Percentiles rank a stretch among this genome's conserved stretches.
These are phyloP conservation scores for Agrostemma githago DNA, from an alignment of 148 eudicot genomes.

Conservation along the genomic window DNA sequence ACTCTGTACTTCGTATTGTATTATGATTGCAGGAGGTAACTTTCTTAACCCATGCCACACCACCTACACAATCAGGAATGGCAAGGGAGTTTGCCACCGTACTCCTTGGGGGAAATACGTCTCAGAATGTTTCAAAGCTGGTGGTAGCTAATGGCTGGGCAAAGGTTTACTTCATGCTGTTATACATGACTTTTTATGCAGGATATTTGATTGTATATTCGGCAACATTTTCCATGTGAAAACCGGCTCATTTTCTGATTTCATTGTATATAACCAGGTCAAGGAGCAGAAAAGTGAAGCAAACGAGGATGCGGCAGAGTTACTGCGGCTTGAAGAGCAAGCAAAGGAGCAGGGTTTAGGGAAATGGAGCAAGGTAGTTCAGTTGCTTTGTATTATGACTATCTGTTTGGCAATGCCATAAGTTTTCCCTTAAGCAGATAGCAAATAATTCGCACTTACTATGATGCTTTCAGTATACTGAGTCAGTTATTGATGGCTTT, in stretches of 20 bases:
- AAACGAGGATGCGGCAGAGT: constrained; percentile 48
- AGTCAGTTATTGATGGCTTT: neutral
- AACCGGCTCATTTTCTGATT: neutral
- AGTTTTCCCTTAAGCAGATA: neutral
- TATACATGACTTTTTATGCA: neutral
- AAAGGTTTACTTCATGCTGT: constrained; percentile 45
- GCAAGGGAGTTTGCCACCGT: constrained; percentile 74
- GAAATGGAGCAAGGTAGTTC: constrained; percentile 80
- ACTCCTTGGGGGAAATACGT: constrained; percentile 33
- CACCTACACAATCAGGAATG: constrained; percentile 41
- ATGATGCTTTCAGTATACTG: neutral
- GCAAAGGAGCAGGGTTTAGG: constrained; percentile 85
- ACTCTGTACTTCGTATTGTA: too few species aligned
- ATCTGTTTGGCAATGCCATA: neutral
- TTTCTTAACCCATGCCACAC: too few species aligned
- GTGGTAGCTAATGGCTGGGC: constrained; percentile 96
- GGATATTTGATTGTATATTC: neutral
- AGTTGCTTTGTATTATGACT: neutral
- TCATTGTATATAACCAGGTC: constrained; percentile 41
- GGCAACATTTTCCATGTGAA: neutral
- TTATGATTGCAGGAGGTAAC: too few species aligned
- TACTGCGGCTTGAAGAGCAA: constrained; percentile 64
- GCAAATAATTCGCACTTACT: neutral
- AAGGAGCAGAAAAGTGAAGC: constrained; percentile 71
- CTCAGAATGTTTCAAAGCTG: constrained; percentile 42